Evolutionary conservation across 345 rosid genomes (phyloP).

Genomic region (Crucihimalaya himalaica): DNA sequence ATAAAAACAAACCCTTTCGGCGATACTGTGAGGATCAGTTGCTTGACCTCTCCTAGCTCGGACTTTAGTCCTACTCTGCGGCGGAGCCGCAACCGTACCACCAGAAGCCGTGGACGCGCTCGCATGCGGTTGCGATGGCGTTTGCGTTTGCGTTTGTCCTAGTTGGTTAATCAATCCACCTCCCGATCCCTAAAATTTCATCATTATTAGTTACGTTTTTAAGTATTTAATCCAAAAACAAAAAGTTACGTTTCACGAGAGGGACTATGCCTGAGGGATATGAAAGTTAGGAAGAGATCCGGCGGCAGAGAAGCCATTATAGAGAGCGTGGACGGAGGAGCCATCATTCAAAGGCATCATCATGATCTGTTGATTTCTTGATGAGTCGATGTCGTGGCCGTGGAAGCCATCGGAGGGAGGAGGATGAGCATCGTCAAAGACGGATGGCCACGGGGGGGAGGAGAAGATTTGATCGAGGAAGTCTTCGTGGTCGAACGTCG

Average conservation of each 20-base stretch:
- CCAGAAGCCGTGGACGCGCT: conserved; percentile 42
- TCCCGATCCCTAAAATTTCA: conserved; percentile 38
- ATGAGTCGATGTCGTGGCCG: conserved; percentile 47
- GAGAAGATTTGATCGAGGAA: conserved; percentile 84
- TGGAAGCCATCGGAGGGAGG: conserved; percentile 30
- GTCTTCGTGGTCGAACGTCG: conserved; percentile 54
- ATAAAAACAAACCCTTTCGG: conserved; percentile 67
- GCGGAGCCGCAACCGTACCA: conserved; percentile 43
- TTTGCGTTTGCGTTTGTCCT: conserved; percentile 41
- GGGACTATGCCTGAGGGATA: conserved; percentile 46
- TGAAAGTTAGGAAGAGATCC: conserved; percentile 74
- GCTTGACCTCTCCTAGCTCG: conserved; percentile 99
- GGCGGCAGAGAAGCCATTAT: conserved; percentile 48
- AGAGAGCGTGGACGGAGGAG: conserved; percentile 44
- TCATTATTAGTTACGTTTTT: not conserved
- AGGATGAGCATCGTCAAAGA: conserved; percentile 25
- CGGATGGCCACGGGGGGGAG: conserved; percentile 53
- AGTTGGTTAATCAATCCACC: conserved; percentile 48
- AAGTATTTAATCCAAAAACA: too few species aligned
- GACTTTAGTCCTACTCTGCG: conserved; percentile 71
- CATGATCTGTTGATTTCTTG: conserved; percentile 56
- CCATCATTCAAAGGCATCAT: conserved; percentile 37
- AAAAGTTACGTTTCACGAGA: not conserved
- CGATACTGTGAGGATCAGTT: conserved; percentile 98
- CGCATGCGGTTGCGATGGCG: conserved; percentile 43